These are phyloP conservation scores for Syzygium aromaticum DNA, from an alignment of 345 rosid genomes.

Conservation along the genomic window DNA sequence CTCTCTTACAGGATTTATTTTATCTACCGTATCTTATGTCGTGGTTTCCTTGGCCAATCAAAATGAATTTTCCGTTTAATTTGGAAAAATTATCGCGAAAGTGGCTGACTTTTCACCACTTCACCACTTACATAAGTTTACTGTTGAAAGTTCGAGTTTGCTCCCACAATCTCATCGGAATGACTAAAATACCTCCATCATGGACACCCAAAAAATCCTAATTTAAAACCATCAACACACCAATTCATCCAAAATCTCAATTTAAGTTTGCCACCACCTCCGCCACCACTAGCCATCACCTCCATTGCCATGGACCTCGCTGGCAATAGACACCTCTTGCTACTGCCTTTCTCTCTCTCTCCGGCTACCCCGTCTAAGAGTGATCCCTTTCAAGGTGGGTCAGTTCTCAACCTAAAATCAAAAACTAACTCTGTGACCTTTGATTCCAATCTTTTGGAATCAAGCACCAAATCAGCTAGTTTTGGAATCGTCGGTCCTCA, in stretches of 20 bases:
- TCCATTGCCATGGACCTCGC: too few species aligned
- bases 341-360: neutral
- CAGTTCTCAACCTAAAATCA: too few species aligned
- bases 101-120: neutral
- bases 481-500: neutral
- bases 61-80: neutral
- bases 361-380: neutral
- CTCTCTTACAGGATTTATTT: neutral
- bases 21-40: neutral
- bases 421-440: too few species aligned
- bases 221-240: neutral
- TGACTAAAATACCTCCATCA: neutral
- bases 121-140: neutral
- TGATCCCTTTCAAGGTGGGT: neutral
- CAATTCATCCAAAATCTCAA: too few species aligned
- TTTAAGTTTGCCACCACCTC: neutral
- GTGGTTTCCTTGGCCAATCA: neutral
- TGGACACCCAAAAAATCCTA: neutral
- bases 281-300: too few species aligned
- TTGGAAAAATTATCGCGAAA: neutral
- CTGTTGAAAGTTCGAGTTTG: neutral
- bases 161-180: neutral
- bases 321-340: neutral
- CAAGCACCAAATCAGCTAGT: neutral
- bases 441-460: too few species aligned